These are phyloP conservation scores for Citrus glauca DNA, from an alignment of 345 rosid species.

Conservation along the genomic window DNA sequence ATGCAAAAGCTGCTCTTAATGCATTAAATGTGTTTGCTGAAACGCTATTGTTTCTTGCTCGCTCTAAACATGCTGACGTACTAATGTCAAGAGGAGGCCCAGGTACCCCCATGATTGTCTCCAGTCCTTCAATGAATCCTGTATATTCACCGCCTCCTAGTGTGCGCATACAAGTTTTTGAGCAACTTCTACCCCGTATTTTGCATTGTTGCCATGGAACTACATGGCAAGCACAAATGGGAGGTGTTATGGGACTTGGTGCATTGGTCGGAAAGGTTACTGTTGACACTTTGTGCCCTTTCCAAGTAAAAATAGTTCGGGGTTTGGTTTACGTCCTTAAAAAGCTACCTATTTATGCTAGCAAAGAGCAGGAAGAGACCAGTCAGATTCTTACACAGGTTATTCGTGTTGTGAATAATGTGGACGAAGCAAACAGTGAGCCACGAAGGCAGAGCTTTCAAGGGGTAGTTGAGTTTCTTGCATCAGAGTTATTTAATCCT, in stretches of 20 bases:
- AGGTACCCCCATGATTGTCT: conserved; percentile 90
- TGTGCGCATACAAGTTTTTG: conserved; percentile 88
- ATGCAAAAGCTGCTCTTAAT: conserved; percentile 86
- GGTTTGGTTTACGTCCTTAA: conserved; percentile 91
- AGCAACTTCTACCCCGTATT: conserved; percentile 96
- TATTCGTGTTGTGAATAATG: conserved; percentile 95
- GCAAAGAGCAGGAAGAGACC: conserved; percentile 96
- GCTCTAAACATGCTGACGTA: conserved; percentile 77
- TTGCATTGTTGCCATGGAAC: conserved; percentile 97
- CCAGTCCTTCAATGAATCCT: conserved; percentile 99
- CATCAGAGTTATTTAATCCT: conserved; percentile 89
- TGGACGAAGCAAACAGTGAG: conserved; percentile 93
- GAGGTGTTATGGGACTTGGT: conserved; percentile 98
- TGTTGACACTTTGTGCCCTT: conserved; percentile 83
- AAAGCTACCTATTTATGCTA: conserved; percentile 86
- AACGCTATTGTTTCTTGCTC: conserved; percentile 89
- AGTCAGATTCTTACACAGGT: conserved; percentile 98
- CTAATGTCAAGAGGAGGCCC: conserved; percentile 92
- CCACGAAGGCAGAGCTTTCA: conserved; percentile 88
- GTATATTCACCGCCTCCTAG: conserved; percentile 95
- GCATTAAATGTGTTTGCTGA: conserved; percentile 86
- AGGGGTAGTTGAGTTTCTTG: conserved; percentile 90
- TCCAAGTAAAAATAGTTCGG: conserved; percentile 84
- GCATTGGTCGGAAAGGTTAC: conserved; percentile 97
- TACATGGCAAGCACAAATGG: conserved; percentile 98